Conservation (phyloP, 2,329 filamentous ascomycete species). For the Parascedosporium putredinis region DNA sequence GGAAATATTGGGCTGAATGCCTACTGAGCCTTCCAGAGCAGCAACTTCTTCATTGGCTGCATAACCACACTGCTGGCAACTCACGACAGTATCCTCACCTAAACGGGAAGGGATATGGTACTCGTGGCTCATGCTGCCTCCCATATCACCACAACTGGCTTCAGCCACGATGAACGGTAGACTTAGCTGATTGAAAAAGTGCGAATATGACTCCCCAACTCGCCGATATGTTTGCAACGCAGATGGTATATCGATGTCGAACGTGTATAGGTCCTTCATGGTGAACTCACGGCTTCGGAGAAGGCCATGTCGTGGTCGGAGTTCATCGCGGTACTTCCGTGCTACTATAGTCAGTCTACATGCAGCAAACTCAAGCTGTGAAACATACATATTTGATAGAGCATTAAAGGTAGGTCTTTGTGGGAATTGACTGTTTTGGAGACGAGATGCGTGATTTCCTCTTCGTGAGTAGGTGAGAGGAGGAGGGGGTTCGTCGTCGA, state of each 20-base stretch:
- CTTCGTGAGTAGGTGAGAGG: constrained; percentile 87
- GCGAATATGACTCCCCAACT: constrained; percentile 63
- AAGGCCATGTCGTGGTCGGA: constrained; percentile 76
- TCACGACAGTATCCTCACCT: constrained; percentile 79
- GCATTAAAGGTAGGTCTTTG: constrained; percentile 70
- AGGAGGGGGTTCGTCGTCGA: constrained; percentile 65
- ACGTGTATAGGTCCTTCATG: constrained; percentile 98
- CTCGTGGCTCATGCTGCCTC: constrained; percentile 85
- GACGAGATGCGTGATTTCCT: constrained; percentile 84
- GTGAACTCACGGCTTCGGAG: constrained; percentile 82
- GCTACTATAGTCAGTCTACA: constrained; percentile 35
- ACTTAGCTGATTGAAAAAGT: constrained; percentile 72
- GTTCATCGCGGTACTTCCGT: constrained; percentile 90
- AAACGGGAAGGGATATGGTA: constrained; percentile 74
- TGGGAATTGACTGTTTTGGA: constrained; percentile 66
- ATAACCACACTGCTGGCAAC: constrained; percentile 63
- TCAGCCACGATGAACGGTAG: constrained; percentile 76
- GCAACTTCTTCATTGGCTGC: constrained; percentile 85
- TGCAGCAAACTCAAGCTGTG: background rate
- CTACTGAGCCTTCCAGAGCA: constrained; percentile 16
- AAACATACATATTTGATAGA: constrained; percentile 76
- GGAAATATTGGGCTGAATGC: background rate
- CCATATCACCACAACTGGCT: constrained; percentile 94
- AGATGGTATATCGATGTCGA: constrained; percentile 58
- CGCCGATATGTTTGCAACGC: constrained; percentile 72